A percentile compares a stretch with the other conserved stretches of the same genome.
phyloP scores from a whole-genome alignment of 1,139 yeast genomes.

The Suhomyces ambrosiae region DNA sequence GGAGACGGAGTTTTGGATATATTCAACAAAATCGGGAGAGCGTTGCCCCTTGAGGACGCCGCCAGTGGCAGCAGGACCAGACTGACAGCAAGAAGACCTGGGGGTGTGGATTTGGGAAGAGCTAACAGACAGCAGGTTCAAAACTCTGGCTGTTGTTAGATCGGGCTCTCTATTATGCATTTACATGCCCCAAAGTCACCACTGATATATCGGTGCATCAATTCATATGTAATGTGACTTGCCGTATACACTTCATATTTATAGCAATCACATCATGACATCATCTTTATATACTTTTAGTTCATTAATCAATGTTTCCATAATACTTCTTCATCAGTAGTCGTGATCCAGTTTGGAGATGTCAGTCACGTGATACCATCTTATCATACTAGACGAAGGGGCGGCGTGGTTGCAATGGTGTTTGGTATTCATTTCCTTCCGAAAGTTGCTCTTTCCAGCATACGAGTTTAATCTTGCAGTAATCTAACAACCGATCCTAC shows the following conservation, averaged over 20 bases:
- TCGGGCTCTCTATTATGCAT: neutral
- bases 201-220: neutral
- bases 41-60: conserved; percentile 48
- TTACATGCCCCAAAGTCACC: neutral
- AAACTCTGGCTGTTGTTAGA: conserved; percentile 33
- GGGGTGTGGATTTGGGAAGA: conserved; percentile 45
- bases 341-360: too few species aligned
- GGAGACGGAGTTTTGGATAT: conserved; percentile 51
- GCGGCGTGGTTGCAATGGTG: too few species aligned
- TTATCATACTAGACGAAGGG: too few species aligned
- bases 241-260: neutral
- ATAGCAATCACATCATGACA: neutral
- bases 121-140: conserved; percentile 27
- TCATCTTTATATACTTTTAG: conserved; percentile 2
- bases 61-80: conserved; percentile 30
- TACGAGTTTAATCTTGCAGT: too few species aligned
- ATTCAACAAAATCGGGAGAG: conserved; percentile 43
- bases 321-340: too few species aligned
- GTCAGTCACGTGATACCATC: too few species aligned
- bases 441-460: too few species aligned
- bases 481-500: too few species aligned
- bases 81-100: conserved; percentile 27
- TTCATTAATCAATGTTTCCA: conserved; percentile 4
- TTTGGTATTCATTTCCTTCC: too few species aligned
- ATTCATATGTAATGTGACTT: neutral